A percentile compares a stretch with the other conserved stretches of the same genome.
These are phyloP conservation scores for Suillus americanus DNA, from an alignment of 768 basidiomycete species.

Conservation along the genomic window DNA sequence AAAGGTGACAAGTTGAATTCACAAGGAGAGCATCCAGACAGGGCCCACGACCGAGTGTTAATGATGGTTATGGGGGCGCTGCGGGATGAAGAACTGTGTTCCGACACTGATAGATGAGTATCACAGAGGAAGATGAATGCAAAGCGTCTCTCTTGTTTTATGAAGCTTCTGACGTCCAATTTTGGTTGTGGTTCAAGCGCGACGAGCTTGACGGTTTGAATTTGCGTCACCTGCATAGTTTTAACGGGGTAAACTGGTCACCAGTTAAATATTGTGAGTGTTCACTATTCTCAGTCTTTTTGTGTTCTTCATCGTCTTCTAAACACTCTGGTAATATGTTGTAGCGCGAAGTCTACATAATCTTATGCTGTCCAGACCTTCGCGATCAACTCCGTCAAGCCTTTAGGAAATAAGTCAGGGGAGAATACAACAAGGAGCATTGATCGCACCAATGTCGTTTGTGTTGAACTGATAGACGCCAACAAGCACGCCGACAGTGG, in stretches of 20 bases:
- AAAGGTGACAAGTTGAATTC: slow-evolving; percentile 48
- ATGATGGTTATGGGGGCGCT: slow-evolving; percentile 31
- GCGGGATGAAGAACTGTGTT: slow-evolving; percentile 15
- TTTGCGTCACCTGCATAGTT: background rate
- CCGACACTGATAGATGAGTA: slow-evolving; percentile 14
- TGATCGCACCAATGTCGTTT: slow-evolving; percentile 86
- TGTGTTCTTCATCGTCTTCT: background rate
- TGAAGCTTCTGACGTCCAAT: background rate
- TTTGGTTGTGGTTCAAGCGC: background rate
- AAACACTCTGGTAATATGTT: background rate
- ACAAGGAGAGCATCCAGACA: slow-evolving; percentile 79
- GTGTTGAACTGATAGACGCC: slow-evolving; percentile 99
- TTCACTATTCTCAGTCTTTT: background rate
- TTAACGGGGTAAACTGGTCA: background rate
- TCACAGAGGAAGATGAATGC: slow-evolving; percentile 51
- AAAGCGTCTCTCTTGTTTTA: slow-evolving; percentile 8
- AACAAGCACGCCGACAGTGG: slow-evolving; percentile 79
- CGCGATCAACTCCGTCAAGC: slow-evolving; percentile 81
- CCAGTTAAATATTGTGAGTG: background rate
- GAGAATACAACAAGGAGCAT: background rate
- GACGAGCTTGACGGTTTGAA: background rate
- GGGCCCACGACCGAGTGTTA: slow-evolving; percentile 75
- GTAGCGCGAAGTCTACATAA: background rate
- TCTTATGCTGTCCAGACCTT: slow-evolving; percentile 78
- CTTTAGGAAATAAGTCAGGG: slow-evolving; percentile 35